Evolutionary conservation across 208 protist species (phyloP).

Genomic region (Polymyxa betae): DNA sequence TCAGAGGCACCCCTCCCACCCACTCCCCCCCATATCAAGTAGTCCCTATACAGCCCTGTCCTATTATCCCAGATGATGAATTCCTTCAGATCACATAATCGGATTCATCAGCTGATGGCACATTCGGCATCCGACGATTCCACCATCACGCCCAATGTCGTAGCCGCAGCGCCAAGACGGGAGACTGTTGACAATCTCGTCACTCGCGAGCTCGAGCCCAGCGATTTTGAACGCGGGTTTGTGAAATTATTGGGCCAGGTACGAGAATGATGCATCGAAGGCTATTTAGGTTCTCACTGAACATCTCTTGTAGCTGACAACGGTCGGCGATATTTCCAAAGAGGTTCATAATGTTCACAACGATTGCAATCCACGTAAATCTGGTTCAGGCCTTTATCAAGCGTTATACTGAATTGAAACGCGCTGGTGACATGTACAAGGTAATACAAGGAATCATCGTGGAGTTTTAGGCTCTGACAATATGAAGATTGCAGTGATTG

Average conservation of each 20-base stretch:
- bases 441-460: neutral
- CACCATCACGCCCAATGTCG: no score
- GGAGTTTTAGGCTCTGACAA: neutral
- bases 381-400: neutral
- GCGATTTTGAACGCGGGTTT: neutral
- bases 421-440: neutral
- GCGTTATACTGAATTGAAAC: neutral
- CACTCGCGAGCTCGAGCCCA: neutral
- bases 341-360: neutral
- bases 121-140: no score
- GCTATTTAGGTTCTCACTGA: neutral
- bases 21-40: no score
- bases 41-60: no score
- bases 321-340: neutral
- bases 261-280: neutral
- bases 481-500: neutral
- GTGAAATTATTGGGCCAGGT: neutral
- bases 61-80: no score
- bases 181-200: neutral
- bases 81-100: no score
- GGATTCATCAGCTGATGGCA: no score
- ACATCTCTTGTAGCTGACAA: neutral
- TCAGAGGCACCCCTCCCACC: no score
- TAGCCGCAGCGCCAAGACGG: neutral
- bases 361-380: neutral